These are phyloP conservation scores for Petunia axillaris DNA, from an alignment of 257 asterid genomes.

Conservation along the genomic window DNA sequence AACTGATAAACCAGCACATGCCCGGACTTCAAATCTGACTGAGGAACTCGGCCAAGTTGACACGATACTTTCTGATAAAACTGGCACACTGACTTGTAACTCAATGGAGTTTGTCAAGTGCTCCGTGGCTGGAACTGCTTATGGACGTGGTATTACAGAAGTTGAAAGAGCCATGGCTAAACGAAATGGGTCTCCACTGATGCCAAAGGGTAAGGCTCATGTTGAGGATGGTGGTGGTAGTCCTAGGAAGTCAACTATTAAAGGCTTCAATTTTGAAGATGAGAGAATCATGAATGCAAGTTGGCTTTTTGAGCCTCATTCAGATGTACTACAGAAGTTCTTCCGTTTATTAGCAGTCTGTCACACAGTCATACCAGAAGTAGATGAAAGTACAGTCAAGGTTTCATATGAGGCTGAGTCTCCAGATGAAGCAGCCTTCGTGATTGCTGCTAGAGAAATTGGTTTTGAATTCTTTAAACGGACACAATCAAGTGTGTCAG, in stretches of 20 bases:
- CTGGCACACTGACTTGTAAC: slow-evolving; percentile 90
- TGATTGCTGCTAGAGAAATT: slow-evolving; percentile 87
- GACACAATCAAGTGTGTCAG: slow-evolving; percentile 68
- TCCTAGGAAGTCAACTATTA: slow-evolving; percentile 49
- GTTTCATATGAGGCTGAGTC: slow-evolving; percentile 92
- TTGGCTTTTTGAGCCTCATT: slow-evolving; percentile 63
- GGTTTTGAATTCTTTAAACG: slow-evolving; percentile 86
- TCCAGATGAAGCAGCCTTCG: slow-evolving; percentile 97
- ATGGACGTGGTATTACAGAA: slow-evolving; percentile 81
- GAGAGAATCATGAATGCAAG: slow-evolving; percentile 66
- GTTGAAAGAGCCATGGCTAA: slow-evolving; percentile 88
- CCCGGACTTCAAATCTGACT: slow-evolving; percentile 88
- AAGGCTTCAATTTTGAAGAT: slow-evolving; percentile 88
- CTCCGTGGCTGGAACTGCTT: slow-evolving; percentile 83
- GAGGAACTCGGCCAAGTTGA: slow-evolving; percentile 94
- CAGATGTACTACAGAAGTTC: slow-evolving; percentile 70
- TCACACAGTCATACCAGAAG: slow-evolving; percentile 93
- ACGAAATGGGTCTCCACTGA: slow-evolving; percentile 67
- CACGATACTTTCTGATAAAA: slow-evolving; percentile 90
- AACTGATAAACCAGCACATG: slow-evolving; percentile 84
- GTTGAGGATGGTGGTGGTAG: slow-evolving; percentile 32
- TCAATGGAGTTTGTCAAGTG: slow-evolving; percentile 97
- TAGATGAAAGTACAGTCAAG: slow-evolving; percentile 63
- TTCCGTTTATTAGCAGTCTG: slow-evolving; percentile 79
- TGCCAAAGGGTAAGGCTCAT: slow-evolving; percentile 40